These are phyloP conservation scores for Ascochyta pisi DNA, from an alignment of 2,329 filamentous ascomycete species.

Conservation along the genomic window DNA sequence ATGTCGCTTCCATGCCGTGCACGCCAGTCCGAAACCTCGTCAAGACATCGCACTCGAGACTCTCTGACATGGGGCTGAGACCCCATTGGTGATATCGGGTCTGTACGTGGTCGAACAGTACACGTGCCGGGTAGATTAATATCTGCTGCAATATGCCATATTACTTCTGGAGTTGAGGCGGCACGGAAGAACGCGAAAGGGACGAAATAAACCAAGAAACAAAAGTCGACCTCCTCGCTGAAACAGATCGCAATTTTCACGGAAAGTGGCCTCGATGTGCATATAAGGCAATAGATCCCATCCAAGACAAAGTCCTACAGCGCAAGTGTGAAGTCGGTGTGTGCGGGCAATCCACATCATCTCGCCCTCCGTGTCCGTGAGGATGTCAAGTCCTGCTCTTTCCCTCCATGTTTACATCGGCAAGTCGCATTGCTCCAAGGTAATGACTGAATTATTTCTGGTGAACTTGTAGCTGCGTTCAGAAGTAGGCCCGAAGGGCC, in stretches of 20 bases:
- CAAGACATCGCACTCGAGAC: background rate
- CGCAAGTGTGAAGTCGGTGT: background rate
- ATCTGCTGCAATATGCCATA: slow-evolving; percentile 40
- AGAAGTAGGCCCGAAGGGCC: background rate
- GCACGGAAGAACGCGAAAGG: slow-evolving; percentile 14
- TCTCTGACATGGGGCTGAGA: background rate
- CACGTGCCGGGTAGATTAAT: slow-evolving; percentile 42
- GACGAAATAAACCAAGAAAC: slow-evolving; percentile 9
- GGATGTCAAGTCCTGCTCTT: background rate
- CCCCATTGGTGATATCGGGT: slow-evolving; percentile 9
- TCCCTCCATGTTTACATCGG: background rate
- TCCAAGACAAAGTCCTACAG: background rate
- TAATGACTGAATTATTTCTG: background rate
- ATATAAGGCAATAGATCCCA: too few relatives aligned
- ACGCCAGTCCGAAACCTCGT: slow-evolving; percentile 8
- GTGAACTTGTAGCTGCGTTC: background rate
- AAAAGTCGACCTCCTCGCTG: background rate
- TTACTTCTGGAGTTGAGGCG: slow-evolving; percentile 27
- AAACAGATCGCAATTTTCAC: too few relatives aligned
- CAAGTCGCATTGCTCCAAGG: background rate
- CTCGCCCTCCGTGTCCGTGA: background rate
- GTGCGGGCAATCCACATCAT: background rate
- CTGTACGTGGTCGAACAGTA: slow-evolving; percentile 24
- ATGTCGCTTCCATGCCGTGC: slow-evolving; percentile 14
- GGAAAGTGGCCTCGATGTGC: too few relatives aligned